phyloP scores from a whole-genome alignment of 2,329 filamentous ascomycete species.

The Sarocladium brachiariae region DNA sequence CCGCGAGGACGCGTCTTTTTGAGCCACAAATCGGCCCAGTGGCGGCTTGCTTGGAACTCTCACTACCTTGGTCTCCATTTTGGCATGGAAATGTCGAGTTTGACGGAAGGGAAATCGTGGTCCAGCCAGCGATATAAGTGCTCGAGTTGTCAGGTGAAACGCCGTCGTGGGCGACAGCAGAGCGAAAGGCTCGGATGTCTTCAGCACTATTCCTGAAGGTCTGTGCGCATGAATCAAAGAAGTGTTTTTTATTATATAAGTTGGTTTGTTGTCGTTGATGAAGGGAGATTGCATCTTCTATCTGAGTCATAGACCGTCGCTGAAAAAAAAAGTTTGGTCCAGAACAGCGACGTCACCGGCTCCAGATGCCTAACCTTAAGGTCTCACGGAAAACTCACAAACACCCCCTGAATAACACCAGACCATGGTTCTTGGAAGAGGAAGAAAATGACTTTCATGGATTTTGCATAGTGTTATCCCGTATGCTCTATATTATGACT shows the following conservation, averaged over 20 bases:
- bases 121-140: conserved; percentile 12
- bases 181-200: neutral
- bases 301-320: conserved; percentile 5
- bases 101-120: neutral
- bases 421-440: neutral
- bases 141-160: neutral
- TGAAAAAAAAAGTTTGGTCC: conserved; percentile 8
- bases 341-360: conserved; percentile 2
- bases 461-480: too few relatives aligned
- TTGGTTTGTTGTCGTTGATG: neutral
- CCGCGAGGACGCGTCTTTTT: conserved; percentile 20
- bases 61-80: conserved; percentile 35
- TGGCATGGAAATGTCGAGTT: neutral
- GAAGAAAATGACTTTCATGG: neutral
- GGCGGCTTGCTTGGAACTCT: conserved; percentile 24
- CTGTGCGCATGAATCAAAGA: neutral
- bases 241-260: neutral
- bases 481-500: neutral
- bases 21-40: conserved; percentile 28
- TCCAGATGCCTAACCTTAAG: neutral
- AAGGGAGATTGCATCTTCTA: neutral
- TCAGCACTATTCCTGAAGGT: neutral
- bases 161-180: conserved; percentile 10
- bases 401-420: neutral
- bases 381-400: neutral